These are phyloP conservation scores for Myrmaecium sp. DNA, from an alignment of 2,329 filamentous ascomycete species.

Conservation along the genomic window DNA sequence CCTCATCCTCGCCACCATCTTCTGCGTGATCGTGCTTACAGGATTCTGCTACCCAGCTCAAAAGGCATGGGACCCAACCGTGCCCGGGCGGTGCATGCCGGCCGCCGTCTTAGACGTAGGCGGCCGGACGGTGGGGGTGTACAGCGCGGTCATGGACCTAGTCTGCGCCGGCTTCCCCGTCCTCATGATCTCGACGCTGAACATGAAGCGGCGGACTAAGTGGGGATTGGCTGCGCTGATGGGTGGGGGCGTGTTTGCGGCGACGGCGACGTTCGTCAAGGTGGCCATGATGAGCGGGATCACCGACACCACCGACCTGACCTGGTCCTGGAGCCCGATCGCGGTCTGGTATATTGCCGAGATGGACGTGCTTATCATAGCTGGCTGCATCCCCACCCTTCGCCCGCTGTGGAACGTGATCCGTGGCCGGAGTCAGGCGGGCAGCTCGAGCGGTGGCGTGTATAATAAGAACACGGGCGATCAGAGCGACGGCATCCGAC, in stretches of 20 bases:
- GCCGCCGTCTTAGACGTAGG: slow-evolving; percentile 1
- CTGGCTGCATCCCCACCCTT: slow-evolving; percentile 19
- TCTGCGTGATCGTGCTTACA: slow-evolving; percentile 1
- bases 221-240: slow-evolving; percentile 3
- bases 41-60: slow-evolving; percentile 1
- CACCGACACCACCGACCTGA: slow-evolving; percentile 2
- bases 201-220: slow-evolving; percentile 4
- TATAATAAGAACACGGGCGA: no score
- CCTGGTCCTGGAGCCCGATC: slow-evolving; percentile 2
- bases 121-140: slow-evolving; percentile 1
- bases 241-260: slow-evolving; percentile 2
- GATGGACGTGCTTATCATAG: no score
- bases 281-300: slow-evolving; percentile 2
- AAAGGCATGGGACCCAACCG: slow-evolving; percentile 1
- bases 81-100: background rate
- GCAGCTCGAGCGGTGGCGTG: no score
- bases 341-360: slow-evolving; percentile 2
- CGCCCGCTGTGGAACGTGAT: no score
- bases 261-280: slow-evolving; percentile 2
- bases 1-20: no score
- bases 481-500: no score
- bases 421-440: no score
- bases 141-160: slow-evolving; percentile 4
- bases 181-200: slow-evolving; percentile 3
- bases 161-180: slow-evolving; percentile 1